Evolutionary conservation across 148 eudicot genomes (phyloP), one percentile per base, ranked within the genome.

Genomic region (Limonium bicolor): DNA sequence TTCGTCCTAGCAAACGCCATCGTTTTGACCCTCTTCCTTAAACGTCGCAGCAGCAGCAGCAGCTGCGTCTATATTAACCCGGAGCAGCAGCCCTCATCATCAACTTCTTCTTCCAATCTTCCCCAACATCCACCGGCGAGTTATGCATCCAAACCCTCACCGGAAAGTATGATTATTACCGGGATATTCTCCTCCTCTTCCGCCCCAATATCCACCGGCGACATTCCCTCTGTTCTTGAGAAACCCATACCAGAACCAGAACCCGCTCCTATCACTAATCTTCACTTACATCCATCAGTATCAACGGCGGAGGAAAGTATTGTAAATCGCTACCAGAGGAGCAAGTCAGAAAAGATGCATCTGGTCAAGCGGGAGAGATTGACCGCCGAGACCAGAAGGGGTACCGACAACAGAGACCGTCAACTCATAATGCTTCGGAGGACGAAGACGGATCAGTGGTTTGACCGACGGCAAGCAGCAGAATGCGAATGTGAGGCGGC

Each of bases 1-100:
- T 76, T 76, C 62, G 32, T 76, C 0, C 13, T 65, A 43, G 40
- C 72, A 31, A 76, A 76, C 50, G 43, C 55, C 17, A 76, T 76
- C 39, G 72, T 76, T 30, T 22, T 76, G 18, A 50, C 65, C 24
- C 72, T 76, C 18, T 17, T 72, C 27, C 34, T 52, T 61, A 76
- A 71, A 21, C 68, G 72, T 30, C 62, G 83, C 45, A 24, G 22
- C 1, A 43, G n/a, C n/a, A n/a, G n/a, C n/a, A n/a, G n/a, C n/a
- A n/a, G n/a, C n/a, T n/a, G n/a, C n/a, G n/a, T n/a, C n/a, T n/a
- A n/a, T n/a, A n/a, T n/a, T n/a, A n/a, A n/a, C n/a, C n/a, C n/a
- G n/a, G n/a, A n/a, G n/a, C n/a, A n/a, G n/a, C n/a, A n/a, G n/a
- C n/a, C n/a, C n/a, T n/a, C n/a, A n/a, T n/a, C n/a, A n/a, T n/a